A percentile compares a stretch with the other conserved stretches of the same genome.
phyloP scores from a whole-genome alignment of 208 protist species.

The Angomonas deanei region DNA sequence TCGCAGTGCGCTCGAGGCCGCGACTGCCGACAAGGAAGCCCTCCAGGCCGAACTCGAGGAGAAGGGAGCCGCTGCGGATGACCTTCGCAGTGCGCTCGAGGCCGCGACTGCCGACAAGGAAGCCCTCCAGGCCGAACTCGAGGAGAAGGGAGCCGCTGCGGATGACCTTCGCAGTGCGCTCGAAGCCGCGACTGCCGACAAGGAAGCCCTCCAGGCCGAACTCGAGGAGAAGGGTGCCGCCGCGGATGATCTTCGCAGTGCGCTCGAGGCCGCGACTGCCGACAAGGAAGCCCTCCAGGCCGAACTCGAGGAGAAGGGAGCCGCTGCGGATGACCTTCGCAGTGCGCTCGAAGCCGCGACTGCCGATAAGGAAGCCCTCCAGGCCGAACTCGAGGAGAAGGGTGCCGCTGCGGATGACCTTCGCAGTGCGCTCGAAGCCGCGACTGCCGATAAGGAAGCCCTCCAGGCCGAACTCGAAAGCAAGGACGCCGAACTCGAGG shows the following conservation, averaged over 20 bases:
- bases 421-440: background rate
- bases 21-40: background rate
- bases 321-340: background rate
- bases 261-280: background rate
- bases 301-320: background rate
- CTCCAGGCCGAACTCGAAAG: background rate
- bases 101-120: background rate
- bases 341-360: background rate
- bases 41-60: too few species aligned
- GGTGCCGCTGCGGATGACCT: background rate
- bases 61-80: background rate
- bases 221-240: background rate
- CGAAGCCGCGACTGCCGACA: background rate
- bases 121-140: background rate
- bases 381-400: background rate
- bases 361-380: background rate
- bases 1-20: background rate
- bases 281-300: background rate
- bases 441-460: background rate
- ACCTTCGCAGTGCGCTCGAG: background rate
- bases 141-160: background rate
- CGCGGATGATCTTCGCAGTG: background rate
- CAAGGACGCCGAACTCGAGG: background rate
- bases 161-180: background rate
- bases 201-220: background rate